Base-by-base conservation (phyloP, 768 basidiomycete genomes). In the Suillus cothurnatus region DNA sequence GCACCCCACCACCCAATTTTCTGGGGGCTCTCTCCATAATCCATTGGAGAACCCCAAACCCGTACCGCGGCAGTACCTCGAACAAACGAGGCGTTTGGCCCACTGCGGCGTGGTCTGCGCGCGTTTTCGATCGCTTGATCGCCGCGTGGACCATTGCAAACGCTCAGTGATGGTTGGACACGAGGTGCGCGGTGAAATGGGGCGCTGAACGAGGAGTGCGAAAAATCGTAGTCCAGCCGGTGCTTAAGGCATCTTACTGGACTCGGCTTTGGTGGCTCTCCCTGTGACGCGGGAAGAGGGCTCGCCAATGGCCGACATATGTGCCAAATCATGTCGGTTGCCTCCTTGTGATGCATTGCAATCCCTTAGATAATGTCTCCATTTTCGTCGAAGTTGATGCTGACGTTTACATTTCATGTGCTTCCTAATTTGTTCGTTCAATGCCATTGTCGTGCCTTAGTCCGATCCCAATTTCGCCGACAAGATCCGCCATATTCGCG, bases 151-250 rank as follows among this genome's bases (percentile, higher is more conserved):
- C 79, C 83, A 81, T 85, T 84, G 79, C 83, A 86, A 81, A 81
- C 85, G 85, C 83, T 80, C 87, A 85, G 86, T 80, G 81, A 79
- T 83, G 88, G 92, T 88, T 90, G 91, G 91, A 87, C 90, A 88
- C 90, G 88, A 83, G 86, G 90, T 84, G 88, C 83, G 91, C 80
- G 93, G 93, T 94, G 93, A 94, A 94, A 94, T 89, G 93, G 93
- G 91, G 92, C 91, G 92, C 92, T 88, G 93, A 94, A 92, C 92
- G 93, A 93, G 91, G 87, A 92, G 91, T 90, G 92, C 87, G 87
- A 87, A 88, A 86, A 80, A 73, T 73, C 75, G 71, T 60, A 64
- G 66, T 59, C 61, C 68, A 63, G 23, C 32, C 12, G 56, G 49
- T 71, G 75, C 76, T 73, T 21, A 69, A 68, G 75, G 75, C 76